Base-by-base conservation (phyloP, 2,329 filamentous ascomycete genomes). In the Diatrype stigma region DNA sequence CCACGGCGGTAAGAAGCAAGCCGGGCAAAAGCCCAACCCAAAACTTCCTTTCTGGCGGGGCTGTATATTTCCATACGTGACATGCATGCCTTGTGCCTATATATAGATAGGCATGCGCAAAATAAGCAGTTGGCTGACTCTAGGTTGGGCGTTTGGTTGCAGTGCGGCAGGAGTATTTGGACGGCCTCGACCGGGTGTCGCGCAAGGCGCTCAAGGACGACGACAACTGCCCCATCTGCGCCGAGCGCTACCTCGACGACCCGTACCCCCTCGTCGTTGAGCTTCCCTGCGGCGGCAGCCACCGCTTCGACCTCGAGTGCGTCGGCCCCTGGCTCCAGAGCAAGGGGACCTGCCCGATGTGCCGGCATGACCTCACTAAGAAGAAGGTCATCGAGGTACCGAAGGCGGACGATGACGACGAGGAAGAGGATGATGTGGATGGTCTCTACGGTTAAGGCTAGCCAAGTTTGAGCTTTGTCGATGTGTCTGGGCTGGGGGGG, bases 291-390 rank as follows among this genome's bases (percentile, higher is more conserved):
- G 73, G 82, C 59, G 73, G 72, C 30, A 70, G 66, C 38, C 84
- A 87, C 65, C 70, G 69, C 46, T 86, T 84, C 62, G 84, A 87
- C 60, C 67, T 86, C n/a, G 84, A 87, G 69, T 87, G 84, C 60
- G 81, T 86, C 2, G 79, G 76, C 3, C 83, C 84, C 6, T 87
- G 84, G 84, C 64, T 87, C 63, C 70, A 77, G 64, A 76, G 80
- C 60, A 84, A 86, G 67, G 83, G 83, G 35, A 84, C 75, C 30
- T 86, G 83, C 63, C 83, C 83, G 37, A 72, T 86, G 70, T 85
- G 83, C 65, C 70, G 84, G 53, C 75, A 79, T 63, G 80, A 84
- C 60, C 67, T 86, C 68, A 75, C 72, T 30, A 76, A 78, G 72
- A 82, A 80, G 67, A 69, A 70, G 65, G 56, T 57, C 1, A 72